A percentile compares a stretch with the other conserved stretches of the same genome.
phyloP scores from a whole-genome alignment of 1,284 basidiomycete species.

The Melampsora larici-populina region DNA sequence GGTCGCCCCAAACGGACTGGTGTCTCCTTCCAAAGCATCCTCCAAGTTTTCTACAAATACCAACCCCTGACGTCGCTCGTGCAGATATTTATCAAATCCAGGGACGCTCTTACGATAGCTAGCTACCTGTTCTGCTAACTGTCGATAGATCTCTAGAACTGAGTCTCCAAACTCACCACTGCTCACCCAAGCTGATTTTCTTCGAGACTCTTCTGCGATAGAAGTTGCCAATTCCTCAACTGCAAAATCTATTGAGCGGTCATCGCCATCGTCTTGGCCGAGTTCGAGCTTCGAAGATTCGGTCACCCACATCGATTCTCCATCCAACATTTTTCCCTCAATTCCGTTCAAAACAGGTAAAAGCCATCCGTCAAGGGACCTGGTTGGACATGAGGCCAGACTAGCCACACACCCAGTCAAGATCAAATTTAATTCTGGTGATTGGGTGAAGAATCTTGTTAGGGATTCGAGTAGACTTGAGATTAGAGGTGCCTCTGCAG shows the following conservation, averaged over 20 bases:
- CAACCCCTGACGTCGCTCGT: constrained; percentile 81
- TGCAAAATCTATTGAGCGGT: constrained; percentile 70
- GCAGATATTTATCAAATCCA: constrained; percentile 76
- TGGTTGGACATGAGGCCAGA: constrained; percentile 48
- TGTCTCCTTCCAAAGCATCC: constrained; percentile 65
- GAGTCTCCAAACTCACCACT: background rate
- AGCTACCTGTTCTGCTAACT: constrained; percentile 61
- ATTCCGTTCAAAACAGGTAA: constrained; percentile 15
- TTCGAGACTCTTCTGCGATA: background rate
- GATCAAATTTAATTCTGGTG: constrained; percentile 51
- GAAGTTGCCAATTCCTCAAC: constrained; percentile 63
- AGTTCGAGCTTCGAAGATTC: constrained; percentile 25
- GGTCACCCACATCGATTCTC: constrained; percentile 10
- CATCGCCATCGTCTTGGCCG: constrained; percentile 63
- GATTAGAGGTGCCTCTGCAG: constrained; percentile 46
- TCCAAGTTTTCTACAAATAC: constrained; percentile 88
- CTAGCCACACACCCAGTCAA: constrained; percentile 48
- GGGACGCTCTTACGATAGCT: constrained; percentile 70
- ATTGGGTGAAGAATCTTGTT: constrained; percentile 48
- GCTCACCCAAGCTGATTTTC: background rate
- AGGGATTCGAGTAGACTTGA: constrained; percentile 47
- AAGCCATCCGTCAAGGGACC: constrained; percentile 51
- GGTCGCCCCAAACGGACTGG: background rate
- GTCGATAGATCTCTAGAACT: constrained; percentile 46
- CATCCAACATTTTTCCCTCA: constrained; percentile 6